These are phyloP conservation scores for Epichloe festucae DNA, from an alignment of 2,329 filamentous ascomycete genomes.

Conservation along the genomic window DNA sequence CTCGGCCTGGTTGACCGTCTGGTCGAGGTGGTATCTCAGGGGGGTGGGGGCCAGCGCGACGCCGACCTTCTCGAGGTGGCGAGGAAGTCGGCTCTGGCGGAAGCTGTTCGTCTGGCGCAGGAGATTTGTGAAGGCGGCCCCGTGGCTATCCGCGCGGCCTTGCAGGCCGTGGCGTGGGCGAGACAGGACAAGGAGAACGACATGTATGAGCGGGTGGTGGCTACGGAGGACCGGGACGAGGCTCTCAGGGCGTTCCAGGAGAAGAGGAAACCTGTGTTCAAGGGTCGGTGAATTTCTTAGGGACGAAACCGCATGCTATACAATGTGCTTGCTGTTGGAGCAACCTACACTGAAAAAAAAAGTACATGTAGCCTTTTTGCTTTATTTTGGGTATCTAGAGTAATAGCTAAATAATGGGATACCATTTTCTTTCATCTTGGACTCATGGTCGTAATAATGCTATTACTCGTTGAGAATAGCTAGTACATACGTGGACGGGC, in stretches of 20 bases:
- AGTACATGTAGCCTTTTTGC: too few species aligned
- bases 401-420: too few species aligned
- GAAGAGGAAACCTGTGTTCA: constrained; percentile 48
- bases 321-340: too few species aligned
- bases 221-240: constrained; percentile 77
- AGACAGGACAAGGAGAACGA: constrained; percentile 69
- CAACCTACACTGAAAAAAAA: too few species aligned
- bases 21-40: constrained; percentile 56
- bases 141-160: constrained; percentile 63
- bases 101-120: constrained; percentile 64
- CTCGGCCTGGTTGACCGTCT: constrained; percentile 82
- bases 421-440: too few species aligned
- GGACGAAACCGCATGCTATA: too few species aligned
- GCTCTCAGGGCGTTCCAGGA: constrained; percentile 71
- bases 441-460: too few species aligned
- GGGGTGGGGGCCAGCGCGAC: constrained; percentile 32
- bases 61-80: constrained; percentile 40
- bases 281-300: constrained; percentile 28
- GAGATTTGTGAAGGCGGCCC: constrained; percentile 88
- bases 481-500: too few species aligned
- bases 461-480: too few species aligned
- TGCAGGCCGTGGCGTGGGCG: constrained; percentile 64
- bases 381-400: too few species aligned
- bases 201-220: constrained; percentile 74
- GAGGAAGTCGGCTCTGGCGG: constrained; percentile 54